Evolutionary conservation across 2,329 filamentous ascomycete species (phyloP), one percentile per base, ranked within the genome.

Genomic region (Ophiostoma triangulosporum): DNA sequence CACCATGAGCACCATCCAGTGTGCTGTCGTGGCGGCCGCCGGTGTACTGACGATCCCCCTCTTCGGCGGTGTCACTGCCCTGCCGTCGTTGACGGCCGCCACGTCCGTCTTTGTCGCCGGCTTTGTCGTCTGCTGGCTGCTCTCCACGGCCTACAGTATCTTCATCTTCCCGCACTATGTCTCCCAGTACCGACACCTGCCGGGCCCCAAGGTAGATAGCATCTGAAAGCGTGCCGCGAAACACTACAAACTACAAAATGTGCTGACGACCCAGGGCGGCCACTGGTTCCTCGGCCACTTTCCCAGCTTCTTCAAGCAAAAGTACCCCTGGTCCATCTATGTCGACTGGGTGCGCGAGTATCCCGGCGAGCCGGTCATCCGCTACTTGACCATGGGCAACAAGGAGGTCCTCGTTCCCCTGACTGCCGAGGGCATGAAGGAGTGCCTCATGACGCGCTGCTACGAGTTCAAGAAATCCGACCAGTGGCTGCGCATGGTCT

Each of bases 171-270:
- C 72, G 4, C 64, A 64, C 49, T 65, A 66, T 53, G 54, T 71
- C 46, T 75, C 72, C 0, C 68, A 71, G 0, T 61, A 73, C n/a
- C 65, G 71, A 14, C 61, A 70, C 50, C 58, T 75, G 1, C 72
- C 72, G 0, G 70, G 70, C 0, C 72, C 72, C 15, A 68, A 65
- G n/a, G n/a, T n/a, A n/a, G n/a, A n/a, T n/a, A n/a, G n/a, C n/a
- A n/a, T n/a, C n/a, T n/a, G n/a, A n/a, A n/a, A n/a, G n/a, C n/a
- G n/a, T n/a, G n/a, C n/a, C n/a, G n/a, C n/a, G n/a, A n/a, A n/a
- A n/a, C n/a, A n/a, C n/a, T n/a, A n/a, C n/a, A n/a, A n/a, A n/a
- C n/a, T n/a, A n/a, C n/a, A n/a, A n/a, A n/a, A n/a, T n/a, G n/a
- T n/a, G n/a, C n/a, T n/a, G n/a, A n/a, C n/a, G n/a, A n/a, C n/a